These are phyloP conservation scores for Vigna angularis DNA, from an alignment of 306 rosid species.

Conservation along the genomic window DNA sequence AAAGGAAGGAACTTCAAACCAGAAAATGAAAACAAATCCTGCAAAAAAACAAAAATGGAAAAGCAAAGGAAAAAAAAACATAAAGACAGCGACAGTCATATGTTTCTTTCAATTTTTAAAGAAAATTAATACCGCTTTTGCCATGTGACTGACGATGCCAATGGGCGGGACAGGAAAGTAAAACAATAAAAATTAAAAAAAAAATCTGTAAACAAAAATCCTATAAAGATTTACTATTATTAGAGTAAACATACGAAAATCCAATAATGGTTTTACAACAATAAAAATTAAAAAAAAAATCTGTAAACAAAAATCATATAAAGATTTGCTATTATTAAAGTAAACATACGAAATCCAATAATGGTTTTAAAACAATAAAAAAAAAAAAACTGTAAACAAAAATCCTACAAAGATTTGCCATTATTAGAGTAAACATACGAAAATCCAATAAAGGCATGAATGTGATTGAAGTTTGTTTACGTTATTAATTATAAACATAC, in stretches of 20 bases:
- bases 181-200: not conserved
- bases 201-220: not conserved
- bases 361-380: not conserved
- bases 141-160: conserved; percentile 14
- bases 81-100: conserved; percentile 8
- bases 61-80: not conserved
- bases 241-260: no score
- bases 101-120: conserved; percentile 6
- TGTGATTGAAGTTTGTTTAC: not conserved
- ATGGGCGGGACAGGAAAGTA: not conserved
- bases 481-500: no score
- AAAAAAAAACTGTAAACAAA: not conserved
- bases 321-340: not conserved
- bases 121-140: not conserved
- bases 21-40: conserved; percentile 10
- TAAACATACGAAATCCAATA: no score
- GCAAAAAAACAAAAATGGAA: not conserved
- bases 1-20: conserved; percentile 32
- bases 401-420: not conserved
- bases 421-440: no score
- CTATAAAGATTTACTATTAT: not conserved
- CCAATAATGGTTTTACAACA: not conserved
- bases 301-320: not conserved
- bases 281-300: not conserved
- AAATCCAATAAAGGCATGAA: not conserved